Percentiles rank a stretch among this genome's conserved stretches.
Conservation (phyloP, 2,329 filamentous ascomycete species). For the Colletotrichum graminicola region DNA sequence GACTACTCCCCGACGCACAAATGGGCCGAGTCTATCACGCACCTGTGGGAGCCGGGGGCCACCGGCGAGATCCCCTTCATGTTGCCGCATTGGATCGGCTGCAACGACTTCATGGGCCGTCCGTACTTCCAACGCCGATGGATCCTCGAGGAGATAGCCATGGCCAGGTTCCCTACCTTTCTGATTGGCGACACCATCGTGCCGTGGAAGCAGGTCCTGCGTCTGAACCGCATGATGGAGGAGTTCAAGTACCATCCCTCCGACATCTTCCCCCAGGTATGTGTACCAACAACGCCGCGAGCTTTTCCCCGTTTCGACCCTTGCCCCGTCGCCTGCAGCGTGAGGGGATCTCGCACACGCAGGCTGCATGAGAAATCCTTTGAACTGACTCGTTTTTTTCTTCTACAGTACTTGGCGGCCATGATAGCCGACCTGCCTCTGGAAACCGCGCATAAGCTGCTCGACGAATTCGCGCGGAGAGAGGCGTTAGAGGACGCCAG, state of each 20-base stretch:
- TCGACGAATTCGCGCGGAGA: slow-evolving; percentile 43
- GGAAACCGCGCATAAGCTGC: slow-evolving; percentile 43
- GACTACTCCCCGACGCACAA: slow-evolving; percentile 50
- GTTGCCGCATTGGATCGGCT: slow-evolving; percentile 44
- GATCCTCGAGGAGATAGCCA: slow-evolving; percentile 53
- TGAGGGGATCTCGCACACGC: background rate
- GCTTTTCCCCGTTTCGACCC: background rate
- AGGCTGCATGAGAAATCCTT: background rate
- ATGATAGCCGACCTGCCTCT: slow-evolving; percentile 45
- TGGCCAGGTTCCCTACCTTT: slow-evolving; percentile 47
- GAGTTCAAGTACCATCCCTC: slow-evolving; percentile 52
- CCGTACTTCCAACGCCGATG: slow-evolving; percentile 53
- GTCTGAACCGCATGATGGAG: slow-evolving; percentile 51
- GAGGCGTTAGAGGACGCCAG: slow-evolving; percentile 42
- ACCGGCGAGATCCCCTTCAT: slow-evolving; percentile 44
- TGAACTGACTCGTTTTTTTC: slow-evolving; percentile 12
- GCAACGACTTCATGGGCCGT: slow-evolving; percentile 49
- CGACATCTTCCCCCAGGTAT: slow-evolving; percentile 47
- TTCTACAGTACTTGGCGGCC: slow-evolving; percentile 38
- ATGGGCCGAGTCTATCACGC: slow-evolving; percentile 48
- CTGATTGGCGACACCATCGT: slow-evolving; percentile 53
- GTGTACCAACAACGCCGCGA: background rate
- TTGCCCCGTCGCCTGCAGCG: background rate
- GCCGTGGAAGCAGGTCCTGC: slow-evolving; percentile 52
- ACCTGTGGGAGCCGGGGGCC: slow-evolving; percentile 46